Evolutionary conservation across 805 yeast genomes (phyloP), one percentile per base, ranked within the genome.

Genomic region (Candida sonorensis): DNA sequence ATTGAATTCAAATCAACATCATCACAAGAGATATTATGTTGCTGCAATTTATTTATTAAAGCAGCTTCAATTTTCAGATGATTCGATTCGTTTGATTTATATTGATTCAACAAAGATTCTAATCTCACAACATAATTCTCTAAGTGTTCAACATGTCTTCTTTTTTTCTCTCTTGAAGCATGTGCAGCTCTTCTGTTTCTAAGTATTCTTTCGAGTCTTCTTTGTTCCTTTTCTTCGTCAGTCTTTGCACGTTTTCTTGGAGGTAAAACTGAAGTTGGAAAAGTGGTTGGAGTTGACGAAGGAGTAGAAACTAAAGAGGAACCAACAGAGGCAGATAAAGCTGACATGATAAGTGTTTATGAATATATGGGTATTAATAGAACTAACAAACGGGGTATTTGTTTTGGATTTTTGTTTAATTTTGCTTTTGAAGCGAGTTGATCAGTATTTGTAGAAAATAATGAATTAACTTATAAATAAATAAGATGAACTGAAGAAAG

Each of bases 201-300:
- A 48, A 90, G 67, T 31, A 92, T 88, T 31, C 98, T 69, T 61
- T 92, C 97, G 34, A 88, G 77, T 29, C 96, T 74, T 44, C 97
- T 79, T 63, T 90, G 97, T 59, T 92, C 97, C 64, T 90, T 92
- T 63, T 90, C 97, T 61, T 88, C 96, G 46, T 83, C 75, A 26
- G 98, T 92, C 69, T 83, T 86, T 6, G 98, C 97, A 47, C 97
- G 76, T 66, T 92, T 92, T 44, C 97, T 75, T 33, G 97, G 97
- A 19, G 97, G 96, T 38, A 90, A n/a, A n/a, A n/a, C n/a, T n/a
- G 14, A 28, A 30, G 19, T 38, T 23, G 10, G 15, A 6, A 10
- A 10, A 12, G 26, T 6, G 4, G 15, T 23, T 12, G 10, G 14
- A 16, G 26, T 6, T 7, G 16, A 10, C n/a, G 26, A 10, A 16